These are phyloP conservation scores for Plantago coronopus DNA, from an alignment of 305 asterid genomes.

Conservation along the genomic window DNA sequence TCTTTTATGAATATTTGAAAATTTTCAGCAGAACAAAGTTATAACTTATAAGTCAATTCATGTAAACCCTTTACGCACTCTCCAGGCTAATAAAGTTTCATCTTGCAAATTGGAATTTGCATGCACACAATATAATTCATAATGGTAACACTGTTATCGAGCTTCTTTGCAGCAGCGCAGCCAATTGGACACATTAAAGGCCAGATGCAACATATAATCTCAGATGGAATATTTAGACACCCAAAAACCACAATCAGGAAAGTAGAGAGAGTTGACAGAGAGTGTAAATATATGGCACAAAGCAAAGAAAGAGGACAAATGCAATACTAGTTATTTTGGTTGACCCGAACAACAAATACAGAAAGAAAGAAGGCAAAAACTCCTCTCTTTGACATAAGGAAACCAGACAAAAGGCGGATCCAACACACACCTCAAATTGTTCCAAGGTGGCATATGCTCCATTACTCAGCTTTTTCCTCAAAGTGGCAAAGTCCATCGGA, in stretches of 20 bases:
- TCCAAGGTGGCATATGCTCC: constrained; percentile 71
- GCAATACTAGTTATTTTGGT: background rate
- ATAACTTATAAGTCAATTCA: no score
- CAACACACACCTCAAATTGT: constrained; percentile 71
- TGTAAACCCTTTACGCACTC: background rate
- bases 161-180: background rate
- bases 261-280: background rate
- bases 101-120: background rate
- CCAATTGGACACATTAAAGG: background rate
- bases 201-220: no score
- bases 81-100: background rate
- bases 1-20: no score
- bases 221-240: background rate
- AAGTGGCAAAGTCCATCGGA: constrained; percentile 97
- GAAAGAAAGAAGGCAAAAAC: background rate
- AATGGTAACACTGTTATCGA: background rate
- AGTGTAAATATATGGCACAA: background rate
- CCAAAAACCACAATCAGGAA: background rate
- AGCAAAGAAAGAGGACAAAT: background rate
- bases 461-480: constrained; percentile 78
- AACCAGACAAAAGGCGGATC: background rate
- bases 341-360: background rate
- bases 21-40: no score
- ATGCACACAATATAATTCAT: background rate
- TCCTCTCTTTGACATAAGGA: constrained; percentile 3